Conservation (phyloP, 768 basidiomycete genomes). For the Tylopilus sp. region DNA sequence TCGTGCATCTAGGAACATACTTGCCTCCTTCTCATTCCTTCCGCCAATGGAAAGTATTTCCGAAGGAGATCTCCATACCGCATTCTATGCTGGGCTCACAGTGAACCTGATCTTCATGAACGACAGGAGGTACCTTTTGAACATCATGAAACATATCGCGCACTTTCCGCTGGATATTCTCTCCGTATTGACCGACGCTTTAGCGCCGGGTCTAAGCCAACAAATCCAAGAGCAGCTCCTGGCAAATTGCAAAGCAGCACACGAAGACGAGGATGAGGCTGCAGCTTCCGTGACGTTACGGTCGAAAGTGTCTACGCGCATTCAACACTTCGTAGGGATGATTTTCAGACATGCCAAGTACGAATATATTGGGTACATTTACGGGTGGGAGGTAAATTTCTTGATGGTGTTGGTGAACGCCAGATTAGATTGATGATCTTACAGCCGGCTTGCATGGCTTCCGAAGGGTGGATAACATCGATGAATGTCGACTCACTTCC, state of each 20-base stretch:
- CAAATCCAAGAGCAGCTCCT: constrained; percentile 27
- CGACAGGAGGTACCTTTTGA: constrained; percentile 31
- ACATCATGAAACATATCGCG: constrained; percentile 32
- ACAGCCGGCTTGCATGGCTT: constrained; percentile 36
- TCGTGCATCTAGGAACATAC: constrained; percentile 39
- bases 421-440: not conserved
- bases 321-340: constrained; percentile 50
- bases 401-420: not conserved
- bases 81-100: constrained; percentile 36
- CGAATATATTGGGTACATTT: constrained; percentile 42
- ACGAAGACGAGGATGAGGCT: constrained; percentile 31
- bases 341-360: constrained; percentile 40
- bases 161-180: constrained; percentile 42
- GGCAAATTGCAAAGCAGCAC: constrained; percentile 27
- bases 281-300: constrained; percentile 27
- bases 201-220: constrained; percentile 33
- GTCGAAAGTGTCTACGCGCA: constrained; percentile 17
- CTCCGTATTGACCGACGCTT: constrained; percentile 38
- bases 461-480: constrained; percentile 41
- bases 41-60: constrained; percentile 19
- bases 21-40: constrained; percentile 29
- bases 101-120: constrained; percentile 37
- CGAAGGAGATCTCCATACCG: constrained; percentile 34
- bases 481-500: constrained; percentile 42
- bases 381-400: constrained; percentile 46